These are phyloP conservation scores for Moricandia arvensis DNA, from an alignment of 345 rosid species.

Conservation along the genomic window DNA sequence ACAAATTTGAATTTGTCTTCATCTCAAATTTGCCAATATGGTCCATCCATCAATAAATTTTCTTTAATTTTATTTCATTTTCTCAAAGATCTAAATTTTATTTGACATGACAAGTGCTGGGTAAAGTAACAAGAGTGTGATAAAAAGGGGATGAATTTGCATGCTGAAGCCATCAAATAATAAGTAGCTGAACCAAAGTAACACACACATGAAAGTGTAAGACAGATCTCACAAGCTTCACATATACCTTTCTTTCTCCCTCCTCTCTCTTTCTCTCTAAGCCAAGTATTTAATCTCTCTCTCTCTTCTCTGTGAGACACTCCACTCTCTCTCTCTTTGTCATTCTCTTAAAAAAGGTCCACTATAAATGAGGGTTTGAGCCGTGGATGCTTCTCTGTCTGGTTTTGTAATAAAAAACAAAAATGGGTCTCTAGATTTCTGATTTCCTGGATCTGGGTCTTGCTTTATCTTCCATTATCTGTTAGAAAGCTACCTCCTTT, in stretches of 20 bases:
- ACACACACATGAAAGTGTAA: constrained; percentile 34
- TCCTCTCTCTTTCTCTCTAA: constrained; percentile 1
- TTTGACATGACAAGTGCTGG: constrained; percentile 34
- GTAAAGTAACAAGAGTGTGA: constrained; percentile 19
- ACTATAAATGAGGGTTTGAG: constrained; percentile 40
- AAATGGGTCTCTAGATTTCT: constrained; percentile 40
- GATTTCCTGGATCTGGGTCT: constrained; percentile 52
- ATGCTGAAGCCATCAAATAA: constrained; percentile 35
- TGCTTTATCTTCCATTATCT: constrained; percentile 20
- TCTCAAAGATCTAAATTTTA: background rate
- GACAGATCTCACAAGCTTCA: constrained; percentile 36
- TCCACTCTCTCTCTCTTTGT: constrained; percentile 38
- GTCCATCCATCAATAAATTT: constrained; percentile 21
- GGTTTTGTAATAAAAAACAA: background rate
- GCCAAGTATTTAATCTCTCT: constrained; percentile 32
- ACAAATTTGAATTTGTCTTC: constrained; percentile 30
- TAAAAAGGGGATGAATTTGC: constrained; percentile 36
- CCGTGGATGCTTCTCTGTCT: constrained; percentile 41
- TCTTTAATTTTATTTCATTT: background rate
- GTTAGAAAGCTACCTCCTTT: constrained; percentile 29
- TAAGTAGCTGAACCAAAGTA: constrained; percentile 28
- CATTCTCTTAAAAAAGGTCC: constrained; percentile 35
- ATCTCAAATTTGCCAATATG: constrained; percentile 23
- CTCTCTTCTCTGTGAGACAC: constrained; percentile 26
- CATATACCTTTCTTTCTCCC: constrained; percentile 46